Evolutionary conservation across 225 moss, liverwort and hornwort genomes (phyloP), one percentile per base, ranked within the genome.

Genomic region (Neckera pumila): DNA sequence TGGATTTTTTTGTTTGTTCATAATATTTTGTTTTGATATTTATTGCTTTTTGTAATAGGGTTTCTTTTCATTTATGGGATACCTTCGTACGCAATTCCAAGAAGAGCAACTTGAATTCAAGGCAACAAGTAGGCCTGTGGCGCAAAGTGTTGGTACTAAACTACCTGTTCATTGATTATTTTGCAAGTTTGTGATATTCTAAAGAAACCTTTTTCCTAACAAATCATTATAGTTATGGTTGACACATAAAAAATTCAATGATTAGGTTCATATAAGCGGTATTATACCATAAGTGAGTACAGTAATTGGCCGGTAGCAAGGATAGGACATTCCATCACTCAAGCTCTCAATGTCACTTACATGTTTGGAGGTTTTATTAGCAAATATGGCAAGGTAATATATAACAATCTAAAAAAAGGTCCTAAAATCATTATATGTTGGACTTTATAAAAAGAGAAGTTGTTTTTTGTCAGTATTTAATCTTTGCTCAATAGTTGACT

Each of bases 291-390:
- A 38, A 93, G 89, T 84, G 92, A 93, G 30, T 84, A 63, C 54
- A 65, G 18, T 38, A 93, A 94, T 87, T 95, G 94, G 92, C 95
- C 95, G 4, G 76, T 96, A 75, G 91, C 91, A 87, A 93, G 96
- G 90, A 92, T 80, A 76, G 94, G 96, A 34, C 94, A 96, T 91
- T 93, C 92, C 59, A 81, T 95, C 13, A 94, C 95, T 70, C 94
- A 96, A 94, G 93, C 93, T 79, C 89, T 90, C 51, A 91, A 94
- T 71, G 91, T 92, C 72, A 93, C 94, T 40, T 94, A 92, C 64
- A 92, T 95, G 22, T 96, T 96, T 91, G 96, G 95, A 86, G 96
- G 96, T 57, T 93, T 95, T 59, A 92, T 96, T 56, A 89, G 82
- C 85, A 95, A 92, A 83, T 96, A 96, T 91, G 96, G 96, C 75